A percentile compares a stretch with the other conserved stretches of the same genome.
These are phyloP conservation scores for Penicillium janthinellum DNA, from an alignment of 2,329 filamentous ascomycete genomes.

Conservation along the genomic window DNA sequence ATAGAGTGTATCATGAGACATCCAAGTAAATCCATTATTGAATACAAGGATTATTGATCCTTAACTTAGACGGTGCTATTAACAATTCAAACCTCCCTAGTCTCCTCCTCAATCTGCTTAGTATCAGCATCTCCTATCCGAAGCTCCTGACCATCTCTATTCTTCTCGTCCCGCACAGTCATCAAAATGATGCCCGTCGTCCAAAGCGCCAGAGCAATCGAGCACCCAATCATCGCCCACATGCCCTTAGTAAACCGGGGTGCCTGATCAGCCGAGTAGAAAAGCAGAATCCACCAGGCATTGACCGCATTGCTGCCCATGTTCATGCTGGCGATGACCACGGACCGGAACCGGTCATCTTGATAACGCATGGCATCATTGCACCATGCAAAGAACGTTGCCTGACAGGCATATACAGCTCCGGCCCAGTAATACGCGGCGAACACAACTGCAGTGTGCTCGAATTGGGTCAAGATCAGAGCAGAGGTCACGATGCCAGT, in stretches of 20 bases:
- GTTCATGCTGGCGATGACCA: slow-evolving; percentile 74
- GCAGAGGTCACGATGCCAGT: slow-evolving; percentile 64
- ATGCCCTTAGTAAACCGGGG: slow-evolving; percentile 64
- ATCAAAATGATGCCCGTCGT: slow-evolving; percentile 21
- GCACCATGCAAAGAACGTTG: slow-evolving; percentile 75
- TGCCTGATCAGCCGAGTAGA: slow-evolving; percentile 68
- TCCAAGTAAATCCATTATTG: background rate
- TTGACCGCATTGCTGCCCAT: slow-evolving; percentile 68
- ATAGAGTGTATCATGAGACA: background rate
- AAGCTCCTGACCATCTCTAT: background rate
- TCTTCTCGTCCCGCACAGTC: slow-evolving; percentile 15
- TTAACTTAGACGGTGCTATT: background rate
- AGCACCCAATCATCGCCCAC: slow-evolving; percentile 27
- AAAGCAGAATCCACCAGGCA: slow-evolving; percentile 72
- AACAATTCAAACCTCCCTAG: background rate
- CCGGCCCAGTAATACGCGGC: slow-evolving; percentile 72
- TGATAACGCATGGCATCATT: slow-evolving; percentile 69
- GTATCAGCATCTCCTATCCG: background rate
- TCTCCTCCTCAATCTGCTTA: background rate
- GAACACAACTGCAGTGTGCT: slow-evolving; percentile 59
- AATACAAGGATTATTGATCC: background rate
- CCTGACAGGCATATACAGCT: slow-evolving; percentile 70
- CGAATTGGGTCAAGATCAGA: slow-evolving; percentile 60
- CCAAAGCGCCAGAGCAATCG: slow-evolving; percentile 20
- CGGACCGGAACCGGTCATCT: slow-evolving; percentile 62